A percentile compares a stretch with the other conserved stretches of the same genome.
These are phyloP conservation scores for Ascochyta pisi DNA, from an alignment of 2,329 filamentous ascomycete species.

Conservation along the genomic window DNA sequence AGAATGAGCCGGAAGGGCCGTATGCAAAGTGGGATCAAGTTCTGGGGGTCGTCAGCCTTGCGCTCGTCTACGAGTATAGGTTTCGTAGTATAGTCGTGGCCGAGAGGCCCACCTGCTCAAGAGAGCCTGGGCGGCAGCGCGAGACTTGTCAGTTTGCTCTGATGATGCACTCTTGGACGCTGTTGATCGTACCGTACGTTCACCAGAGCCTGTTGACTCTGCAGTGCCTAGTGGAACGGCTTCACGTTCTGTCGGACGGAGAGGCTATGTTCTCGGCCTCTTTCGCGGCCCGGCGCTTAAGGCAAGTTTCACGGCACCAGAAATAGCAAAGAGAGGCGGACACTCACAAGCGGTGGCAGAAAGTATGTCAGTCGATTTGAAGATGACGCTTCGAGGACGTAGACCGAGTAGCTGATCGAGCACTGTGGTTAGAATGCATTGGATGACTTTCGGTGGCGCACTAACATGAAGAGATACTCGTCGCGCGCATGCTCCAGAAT, in stretches of 20 bases:
- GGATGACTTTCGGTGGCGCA: slow-evolving; percentile 8
- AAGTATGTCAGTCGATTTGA: slow-evolving; percentile 58
- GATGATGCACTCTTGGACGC: slow-evolving; percentile 7
- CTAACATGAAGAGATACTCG: slow-evolving; percentile 80
- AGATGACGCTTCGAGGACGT: slow-evolving; percentile 60
- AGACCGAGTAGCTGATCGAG: slow-evolving; percentile 57
- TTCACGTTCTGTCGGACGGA: slow-evolving; percentile 15
- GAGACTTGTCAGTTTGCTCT: slow-evolving; percentile 24
- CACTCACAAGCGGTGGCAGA: slow-evolving; percentile 56
- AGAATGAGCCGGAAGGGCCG: slow-evolving; percentile 75
- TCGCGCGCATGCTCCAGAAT: slow-evolving; percentile 69
- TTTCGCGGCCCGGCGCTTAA: slow-evolving; percentile 44
- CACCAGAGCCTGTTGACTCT: background rate
- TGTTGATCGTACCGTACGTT: slow-evolving; percentile 10
- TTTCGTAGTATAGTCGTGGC: background rate
- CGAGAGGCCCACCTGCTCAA: background rate
- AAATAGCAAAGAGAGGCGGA: slow-evolving; percentile 28
- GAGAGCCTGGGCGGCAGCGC: slow-evolving; percentile 38
- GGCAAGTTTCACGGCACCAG: slow-evolving; percentile 31
- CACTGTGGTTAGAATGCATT: slow-evolving; percentile 58
- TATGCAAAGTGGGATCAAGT: slow-evolving; percentile 75
- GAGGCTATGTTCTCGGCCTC: slow-evolving; percentile 43
- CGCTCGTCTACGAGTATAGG: slow-evolving; percentile 7
- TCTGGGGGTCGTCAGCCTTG: slow-evolving; percentile 56
- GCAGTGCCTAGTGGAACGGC: slow-evolving; percentile 28